A percentile compares a stretch with the other conserved stretches of the same genome.
Conservation (phyloP, 352 stramenopile genomes). For the Phytophthora uliginosa region DNA sequence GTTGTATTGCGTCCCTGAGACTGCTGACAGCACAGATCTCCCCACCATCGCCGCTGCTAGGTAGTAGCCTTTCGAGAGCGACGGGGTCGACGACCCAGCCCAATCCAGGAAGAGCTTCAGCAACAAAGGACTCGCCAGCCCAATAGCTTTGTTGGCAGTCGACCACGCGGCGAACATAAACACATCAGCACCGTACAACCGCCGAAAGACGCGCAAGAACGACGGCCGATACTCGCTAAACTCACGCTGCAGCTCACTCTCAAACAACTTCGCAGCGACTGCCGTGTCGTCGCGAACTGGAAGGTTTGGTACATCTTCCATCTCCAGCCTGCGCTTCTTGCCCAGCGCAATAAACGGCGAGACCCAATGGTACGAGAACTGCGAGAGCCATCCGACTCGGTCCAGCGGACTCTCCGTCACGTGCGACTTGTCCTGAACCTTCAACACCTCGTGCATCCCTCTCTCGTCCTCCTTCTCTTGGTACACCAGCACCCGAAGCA, state of each 20-base stretch:
- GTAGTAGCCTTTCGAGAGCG: constrained; percentile 57
- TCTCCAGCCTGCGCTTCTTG: constrained; percentile 61
- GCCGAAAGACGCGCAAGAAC: constrained; percentile 61
- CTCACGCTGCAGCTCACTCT: constrained; percentile 51
- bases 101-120: constrained; percentile 88
- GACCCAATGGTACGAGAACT: constrained; percentile 78
- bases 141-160: constrained; percentile 75
- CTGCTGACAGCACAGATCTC: constrained; percentile 63
- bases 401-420: constrained; percentile 58
- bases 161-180: constrained; percentile 75
- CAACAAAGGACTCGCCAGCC: constrained; percentile 73
- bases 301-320: constrained; percentile 67
- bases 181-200: constrained; percentile 74
- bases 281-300: constrained; percentile 58
- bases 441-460: not conserved
- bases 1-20: constrained; percentile 84
- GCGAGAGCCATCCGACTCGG: constrained; percentile 58
- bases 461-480: not conserved
- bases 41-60: constrained; percentile 65
- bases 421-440: not conserved
- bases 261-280: constrained; percentile 53
- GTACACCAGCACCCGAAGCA: constrained; percentile 21
- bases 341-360: constrained; percentile 71
- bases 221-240: constrained; percentile 34
- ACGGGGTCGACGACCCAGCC: constrained; percentile 52